Conservation (phyloP, 2,329 filamentous ascomycete genomes). For the Diaporthe velutina region DNA sequence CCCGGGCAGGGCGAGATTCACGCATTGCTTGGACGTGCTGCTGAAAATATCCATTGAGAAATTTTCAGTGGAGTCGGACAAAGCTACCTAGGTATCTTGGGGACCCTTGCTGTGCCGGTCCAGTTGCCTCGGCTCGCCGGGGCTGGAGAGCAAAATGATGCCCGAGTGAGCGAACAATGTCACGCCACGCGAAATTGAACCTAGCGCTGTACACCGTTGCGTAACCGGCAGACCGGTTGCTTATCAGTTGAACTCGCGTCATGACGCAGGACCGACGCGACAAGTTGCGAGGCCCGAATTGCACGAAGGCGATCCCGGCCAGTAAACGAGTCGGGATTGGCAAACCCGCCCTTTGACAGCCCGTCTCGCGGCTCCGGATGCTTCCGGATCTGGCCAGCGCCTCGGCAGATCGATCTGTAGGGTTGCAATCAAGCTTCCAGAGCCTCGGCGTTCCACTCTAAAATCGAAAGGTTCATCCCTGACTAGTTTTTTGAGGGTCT, state of each 20-base stretch:
- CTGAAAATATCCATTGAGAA: slow-evolving; percentile 27
- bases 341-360: neutral
- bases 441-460: slow-evolving; percentile 37
- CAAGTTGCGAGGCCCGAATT: neutral
- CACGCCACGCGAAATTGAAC: neutral
- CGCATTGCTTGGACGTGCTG: neutral
- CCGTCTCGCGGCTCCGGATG: neutral
- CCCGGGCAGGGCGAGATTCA: slow-evolving; percentile 34
- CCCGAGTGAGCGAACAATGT: neutral
- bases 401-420: slow-evolving; percentile 31
- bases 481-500: slow-evolving; percentile 35
- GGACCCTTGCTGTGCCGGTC: neutral
- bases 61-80: slow-evolving; percentile 28
- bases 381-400: slow-evolving; percentile 30
- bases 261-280: slow-evolving; percentile 7
- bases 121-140: slow-evolving; percentile 33
- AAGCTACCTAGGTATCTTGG: slow-evolving; percentile 18
- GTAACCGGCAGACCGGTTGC: too few relatives aligned
- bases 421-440: slow-evolving; percentile 16
- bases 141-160: slow-evolving; percentile 15
- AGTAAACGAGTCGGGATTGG: neutral
- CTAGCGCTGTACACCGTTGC: neutral
- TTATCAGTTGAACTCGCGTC: neutral
- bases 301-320: neutral
- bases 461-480: slow-evolving; percentile 18